phyloP scores from a whole-genome alignment of 257 asterid species.

The Lycium ferocissimum region DNA sequence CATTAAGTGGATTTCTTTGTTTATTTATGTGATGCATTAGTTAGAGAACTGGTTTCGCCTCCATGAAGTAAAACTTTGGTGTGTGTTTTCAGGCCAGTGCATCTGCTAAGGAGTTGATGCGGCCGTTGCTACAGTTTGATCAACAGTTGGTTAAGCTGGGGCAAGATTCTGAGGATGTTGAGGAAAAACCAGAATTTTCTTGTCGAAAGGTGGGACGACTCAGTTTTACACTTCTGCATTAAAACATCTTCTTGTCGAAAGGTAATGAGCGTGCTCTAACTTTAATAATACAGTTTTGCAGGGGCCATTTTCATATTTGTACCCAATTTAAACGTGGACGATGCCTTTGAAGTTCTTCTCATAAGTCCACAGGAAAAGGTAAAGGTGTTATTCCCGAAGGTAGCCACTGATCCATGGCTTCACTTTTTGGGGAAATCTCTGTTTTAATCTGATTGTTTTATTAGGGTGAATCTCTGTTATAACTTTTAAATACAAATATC shows the following conservation, averaged over 20 bases:
- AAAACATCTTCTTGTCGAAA: not conserved
- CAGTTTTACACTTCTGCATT: not conserved
- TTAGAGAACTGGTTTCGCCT: too few species aligned
- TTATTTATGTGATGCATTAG: too few species aligned
- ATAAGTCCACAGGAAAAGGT: slow-evolving; percentile 66
- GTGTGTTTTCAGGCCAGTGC: too few species aligned
- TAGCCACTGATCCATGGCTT: slow-evolving; percentile 24
- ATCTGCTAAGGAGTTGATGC: too few species aligned
- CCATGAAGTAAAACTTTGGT: too few species aligned
- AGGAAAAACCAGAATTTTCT: not conserved
- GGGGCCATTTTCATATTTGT: too few species aligned
- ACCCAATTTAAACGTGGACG: slow-evolving; percentile 38
- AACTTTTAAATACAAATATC: too few species aligned
- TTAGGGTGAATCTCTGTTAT: too few species aligned
- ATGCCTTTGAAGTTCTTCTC: slow-evolving; percentile 71
- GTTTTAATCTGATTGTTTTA: too few species aligned
- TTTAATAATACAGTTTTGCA: not conserved
- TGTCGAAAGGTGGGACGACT: not conserved
- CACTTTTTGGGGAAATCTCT: too few species aligned
- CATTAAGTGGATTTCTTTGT: too few species aligned
- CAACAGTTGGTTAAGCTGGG: not conserved
- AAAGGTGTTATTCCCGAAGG: slow-evolving; percentile 77
- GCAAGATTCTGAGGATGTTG: not conserved
- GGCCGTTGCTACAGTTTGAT: not conserved
- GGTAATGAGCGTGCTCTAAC: not conserved